These are phyloP conservation scores for Eucalyptus polybractea DNA, from an alignment of 345 rosid genomes.

Conservation along the genomic window DNA sequence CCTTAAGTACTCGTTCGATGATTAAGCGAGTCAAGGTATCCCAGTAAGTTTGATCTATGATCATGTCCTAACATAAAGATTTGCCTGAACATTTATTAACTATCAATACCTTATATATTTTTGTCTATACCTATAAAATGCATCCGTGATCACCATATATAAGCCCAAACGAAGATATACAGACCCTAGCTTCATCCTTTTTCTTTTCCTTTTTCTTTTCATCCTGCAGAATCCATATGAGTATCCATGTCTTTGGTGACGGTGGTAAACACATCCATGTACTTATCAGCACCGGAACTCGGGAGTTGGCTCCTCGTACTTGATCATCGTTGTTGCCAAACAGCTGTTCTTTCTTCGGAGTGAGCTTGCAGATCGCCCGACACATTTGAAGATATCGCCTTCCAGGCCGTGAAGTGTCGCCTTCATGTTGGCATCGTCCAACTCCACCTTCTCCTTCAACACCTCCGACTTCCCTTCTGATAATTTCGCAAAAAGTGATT, in stretches of 20 bases:
- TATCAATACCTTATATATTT: background rate
- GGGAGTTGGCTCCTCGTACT: background rate
- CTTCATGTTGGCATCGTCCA: slow-evolving; percentile 1
- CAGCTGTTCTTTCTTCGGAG: background rate
- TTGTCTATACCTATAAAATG: background rate
- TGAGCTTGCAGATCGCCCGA: background rate
- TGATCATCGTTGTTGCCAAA: background rate
- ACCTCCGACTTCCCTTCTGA: background rate
- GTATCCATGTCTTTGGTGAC: background rate
- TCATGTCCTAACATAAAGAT: background rate
- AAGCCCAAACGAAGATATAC: background rate
- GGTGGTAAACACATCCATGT: background rate
- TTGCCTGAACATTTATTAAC: background rate
- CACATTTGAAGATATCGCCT: background rate
- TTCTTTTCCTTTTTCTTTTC: background rate
- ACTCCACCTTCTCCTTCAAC: background rate
- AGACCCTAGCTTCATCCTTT: background rate
- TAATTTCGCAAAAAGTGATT: background rate
- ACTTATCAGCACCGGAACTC: background rate
- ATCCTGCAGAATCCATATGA: background rate
- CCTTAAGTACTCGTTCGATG: background rate
- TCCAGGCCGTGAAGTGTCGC: background rate
- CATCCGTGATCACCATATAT: background rate
- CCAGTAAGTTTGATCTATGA: background rate
- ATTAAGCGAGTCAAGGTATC: background rate